Percentiles rank a stretch among this genome's conserved stretches.
Conservation (phyloP, 2,329 filamentous ascomycete species). For the Leptodontidium sp. region DNA sequence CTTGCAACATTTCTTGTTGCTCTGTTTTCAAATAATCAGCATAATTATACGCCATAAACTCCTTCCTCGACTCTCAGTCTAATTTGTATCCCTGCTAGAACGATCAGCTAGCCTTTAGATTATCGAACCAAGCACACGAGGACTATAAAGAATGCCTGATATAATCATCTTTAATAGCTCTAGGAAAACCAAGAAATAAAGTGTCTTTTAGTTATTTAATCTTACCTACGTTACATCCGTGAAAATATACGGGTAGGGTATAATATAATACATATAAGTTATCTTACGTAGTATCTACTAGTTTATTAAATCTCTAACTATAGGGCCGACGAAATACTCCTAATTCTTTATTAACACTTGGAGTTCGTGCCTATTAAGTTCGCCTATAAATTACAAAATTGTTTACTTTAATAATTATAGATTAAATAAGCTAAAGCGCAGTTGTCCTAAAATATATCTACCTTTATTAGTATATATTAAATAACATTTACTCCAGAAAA, state of each 20-base stretch:
- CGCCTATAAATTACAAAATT: constrained; percentile 4
- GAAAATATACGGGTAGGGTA: constrained; percentile 1
- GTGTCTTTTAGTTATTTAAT: neutral
- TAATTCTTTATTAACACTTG: constrained; percentile 2
- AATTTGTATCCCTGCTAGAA: neutral
- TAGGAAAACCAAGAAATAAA: constrained; percentile 5
- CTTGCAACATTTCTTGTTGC: no score
- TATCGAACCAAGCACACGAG: neutral
- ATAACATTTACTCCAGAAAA: neutral
- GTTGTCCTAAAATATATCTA: no score
- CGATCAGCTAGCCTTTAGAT: constrained; percentile 7
- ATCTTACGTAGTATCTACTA: constrained; percentile 9
- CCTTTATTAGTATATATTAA: neutral
- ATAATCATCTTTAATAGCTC: constrained; percentile 6
- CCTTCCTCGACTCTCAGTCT: no score
- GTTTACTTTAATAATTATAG: constrained; percentile 1
- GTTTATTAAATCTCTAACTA: neutral
- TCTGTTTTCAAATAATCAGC: no score
- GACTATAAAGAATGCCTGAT: no score
- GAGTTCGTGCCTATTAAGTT: constrained; percentile 2
- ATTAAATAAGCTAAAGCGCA: neutral
- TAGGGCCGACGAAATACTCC: neutral
- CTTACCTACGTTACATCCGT: neutral
- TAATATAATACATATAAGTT: constrained; percentile 12
- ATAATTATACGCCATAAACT: no score